Conservation (phyloP, 2,329 filamentous ascomycete genomes). For the Fonsecaea multimorphosa region DNA sequence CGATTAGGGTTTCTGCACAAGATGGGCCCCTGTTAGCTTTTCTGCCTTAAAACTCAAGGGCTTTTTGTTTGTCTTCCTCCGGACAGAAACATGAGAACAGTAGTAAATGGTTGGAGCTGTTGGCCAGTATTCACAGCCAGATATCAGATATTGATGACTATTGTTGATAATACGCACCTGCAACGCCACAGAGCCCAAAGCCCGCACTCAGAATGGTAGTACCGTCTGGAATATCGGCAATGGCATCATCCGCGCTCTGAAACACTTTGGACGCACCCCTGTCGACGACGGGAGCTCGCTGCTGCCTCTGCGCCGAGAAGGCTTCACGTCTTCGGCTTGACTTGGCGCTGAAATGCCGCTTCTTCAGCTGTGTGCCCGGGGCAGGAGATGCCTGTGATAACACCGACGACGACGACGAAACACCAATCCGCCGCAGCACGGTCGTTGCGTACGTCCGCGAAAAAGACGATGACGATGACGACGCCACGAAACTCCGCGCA, state of each 20-base stretch:
- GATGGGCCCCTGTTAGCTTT: not conserved
- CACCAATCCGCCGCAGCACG: not conserved
- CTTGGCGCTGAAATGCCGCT: conserved; percentile 9
- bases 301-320: not conserved
- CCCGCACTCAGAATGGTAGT: conserved; percentile 76
- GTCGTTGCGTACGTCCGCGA: not conserved
- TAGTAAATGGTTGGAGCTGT: not conserved
- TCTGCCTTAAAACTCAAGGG: not conserved
- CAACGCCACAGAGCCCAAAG: conserved; percentile 81
- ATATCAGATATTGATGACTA: too few species aligned
- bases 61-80: not conserved
- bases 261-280: conserved; percentile 47
- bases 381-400: not conserved
- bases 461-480: not conserved
- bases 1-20: conserved; percentile 69
- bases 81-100: not conserved
- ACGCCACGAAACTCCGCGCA: not conserved
- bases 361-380: not conserved
- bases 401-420: not conserved
- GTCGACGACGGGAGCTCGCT: conserved; percentile 19
- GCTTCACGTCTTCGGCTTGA: not conserved
- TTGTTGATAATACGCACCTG: conserved; percentile 56
- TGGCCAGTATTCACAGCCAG: not conserved
- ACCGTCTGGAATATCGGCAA: conserved; percentile 72
- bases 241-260: conserved; percentile 66